A percentile compares a stretch with the other conserved stretches of the same genome.
Conservation (phyloP, 176 grass and related monocot species). For the Phoenix dactylifera region DNA sequence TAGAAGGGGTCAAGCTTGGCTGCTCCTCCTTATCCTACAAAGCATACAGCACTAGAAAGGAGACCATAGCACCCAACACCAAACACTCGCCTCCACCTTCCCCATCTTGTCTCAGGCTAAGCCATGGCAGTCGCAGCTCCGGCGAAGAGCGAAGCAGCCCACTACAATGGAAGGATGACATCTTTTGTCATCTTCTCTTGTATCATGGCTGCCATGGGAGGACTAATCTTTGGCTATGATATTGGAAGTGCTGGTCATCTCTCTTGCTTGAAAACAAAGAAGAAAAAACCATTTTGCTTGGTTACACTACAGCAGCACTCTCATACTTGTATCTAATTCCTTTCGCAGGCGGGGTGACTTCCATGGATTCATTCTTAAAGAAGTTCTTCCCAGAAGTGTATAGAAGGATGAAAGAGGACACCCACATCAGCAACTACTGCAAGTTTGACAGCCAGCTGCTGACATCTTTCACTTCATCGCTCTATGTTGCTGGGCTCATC, state of each 20-base stretch:
- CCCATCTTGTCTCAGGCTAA: neutral
- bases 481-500: conserved; percentile 33
- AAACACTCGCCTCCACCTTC: too few relatives aligned
- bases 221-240: conserved; percentile 75
- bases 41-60: too few relatives aligned
- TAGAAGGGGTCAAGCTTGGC: too few relatives aligned
- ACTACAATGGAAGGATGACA: conserved; percentile 31
- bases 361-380: conserved; percentile 67
- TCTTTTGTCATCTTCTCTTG: conserved; percentile 59
- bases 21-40: too few relatives aligned
- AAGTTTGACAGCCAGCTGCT: too few relatives aligned
- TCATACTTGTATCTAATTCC: neutral
- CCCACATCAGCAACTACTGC: conserved; percentile 37
- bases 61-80: too few relatives aligned
- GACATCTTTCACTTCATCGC: too few relatives aligned
- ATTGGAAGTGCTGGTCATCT: conserved; percentile 56
- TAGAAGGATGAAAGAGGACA: conserved; percentile 40
- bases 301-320: too few relatives aligned
- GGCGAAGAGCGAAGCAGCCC: conserved; percentile 4
- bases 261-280: too few relatives aligned
- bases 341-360: conserved; percentile 51
- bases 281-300: too few relatives aligned
- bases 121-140: conserved; percentile 32
- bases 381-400: conserved; percentile 70
- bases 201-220: conserved; percentile 73